Percentiles rank a stretch among this genome's conserved stretches.
Conservation (phyloP, 2,329 filamentous ascomycete species). For the Penicillium glabrum region DNA sequence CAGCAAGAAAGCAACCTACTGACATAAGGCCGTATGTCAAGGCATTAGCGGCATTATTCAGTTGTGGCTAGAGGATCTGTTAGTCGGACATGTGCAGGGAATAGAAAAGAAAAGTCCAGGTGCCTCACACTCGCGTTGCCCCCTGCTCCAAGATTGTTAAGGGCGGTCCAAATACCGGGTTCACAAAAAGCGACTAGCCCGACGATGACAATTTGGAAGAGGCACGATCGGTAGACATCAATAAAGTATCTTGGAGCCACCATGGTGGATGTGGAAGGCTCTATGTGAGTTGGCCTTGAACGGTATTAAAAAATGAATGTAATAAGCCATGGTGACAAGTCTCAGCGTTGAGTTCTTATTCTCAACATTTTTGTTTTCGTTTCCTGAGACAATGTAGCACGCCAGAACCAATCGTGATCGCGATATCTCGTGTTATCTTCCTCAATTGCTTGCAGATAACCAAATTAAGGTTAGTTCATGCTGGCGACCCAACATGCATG, state of each 20-base stretch:
- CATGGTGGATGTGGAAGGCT: background rate
- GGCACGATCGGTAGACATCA: slow-evolving; percentile 42
- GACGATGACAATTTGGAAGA: slow-evolving; percentile 43
- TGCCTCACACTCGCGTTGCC: slow-evolving; percentile 26
- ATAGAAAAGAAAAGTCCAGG: background rate
- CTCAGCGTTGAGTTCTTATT: background rate
- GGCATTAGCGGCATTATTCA: slow-evolving; percentile 52
- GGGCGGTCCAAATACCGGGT: slow-evolving; percentile 47
- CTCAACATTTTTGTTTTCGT: background rate
- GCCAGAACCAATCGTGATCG: slow-evolving; percentile 12
- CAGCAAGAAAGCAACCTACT: slow-evolving; percentile 46
- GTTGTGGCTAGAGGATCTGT: slow-evolving; percentile 41
- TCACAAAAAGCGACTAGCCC: slow-evolving; percentile 43
- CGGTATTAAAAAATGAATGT: background rate
- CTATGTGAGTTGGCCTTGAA: background rate
- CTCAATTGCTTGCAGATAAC: background rate
- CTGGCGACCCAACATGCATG: background rate
- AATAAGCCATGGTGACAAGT: background rate
- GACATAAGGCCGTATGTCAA: slow-evolving; percentile 50
- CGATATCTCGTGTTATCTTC: slow-evolving; percentile 1
- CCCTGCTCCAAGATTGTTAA: slow-evolving; percentile 46
- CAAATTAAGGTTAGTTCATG: background rate
- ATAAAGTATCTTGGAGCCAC: slow-evolving; percentile 6
- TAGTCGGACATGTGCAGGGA: background rate
- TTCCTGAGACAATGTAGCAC: slow-evolving; percentile 5